Percentiles rank a stretch among this genome's conserved stretches.
phyloP scores from a whole-genome alignment of 306 rosid genomes.

The Fagus sylvatica region DNA sequence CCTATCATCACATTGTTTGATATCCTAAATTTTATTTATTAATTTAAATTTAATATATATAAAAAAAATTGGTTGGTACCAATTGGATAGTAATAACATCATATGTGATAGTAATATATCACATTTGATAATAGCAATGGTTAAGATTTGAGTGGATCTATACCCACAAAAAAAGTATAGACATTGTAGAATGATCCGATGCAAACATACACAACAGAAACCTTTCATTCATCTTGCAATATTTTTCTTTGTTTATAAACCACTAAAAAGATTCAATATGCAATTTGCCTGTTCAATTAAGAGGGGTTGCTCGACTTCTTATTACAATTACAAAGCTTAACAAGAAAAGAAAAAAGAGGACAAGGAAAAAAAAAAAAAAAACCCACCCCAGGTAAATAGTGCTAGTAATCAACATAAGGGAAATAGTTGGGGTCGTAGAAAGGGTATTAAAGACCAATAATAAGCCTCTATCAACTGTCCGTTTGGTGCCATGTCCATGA shows the following conservation, averaged over 20 bases:
- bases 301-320: neutral
- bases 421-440: constrained; percentile 76
- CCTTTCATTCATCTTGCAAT: neutral
- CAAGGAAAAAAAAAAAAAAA: neutral
- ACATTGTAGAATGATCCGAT: neutral
- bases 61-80: too few relatives aligned
- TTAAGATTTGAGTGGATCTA: too few relatives aligned
- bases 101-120: too few relatives aligned
- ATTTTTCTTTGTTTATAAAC: neutral
- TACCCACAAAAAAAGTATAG: too few relatives aligned
- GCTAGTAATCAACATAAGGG: constrained; percentile 63
- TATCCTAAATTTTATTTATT: too few relatives aligned
- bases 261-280: neutral
- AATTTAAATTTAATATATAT: too few relatives aligned
- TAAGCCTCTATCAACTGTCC: constrained; percentile 60
- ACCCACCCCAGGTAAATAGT: constrained; percentile 9
- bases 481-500: constrained; percentile 68
- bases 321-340: constrained; percentile 24
- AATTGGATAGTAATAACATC: too few relatives aligned
- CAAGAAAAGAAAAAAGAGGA: neutral
- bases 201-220: neutral
- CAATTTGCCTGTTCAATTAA: neutral
- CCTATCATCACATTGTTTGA: too few relatives aligned
- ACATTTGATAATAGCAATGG: too few relatives aligned
- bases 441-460: constrained; percentile 61